A percentile compares a stretch with the other conserved stretches of the same genome.
These are phyloP conservation scores for Paramecium sonneborni DNA, from an alignment of 73 alveolate genomes.

Conservation along the genomic window DNA sequence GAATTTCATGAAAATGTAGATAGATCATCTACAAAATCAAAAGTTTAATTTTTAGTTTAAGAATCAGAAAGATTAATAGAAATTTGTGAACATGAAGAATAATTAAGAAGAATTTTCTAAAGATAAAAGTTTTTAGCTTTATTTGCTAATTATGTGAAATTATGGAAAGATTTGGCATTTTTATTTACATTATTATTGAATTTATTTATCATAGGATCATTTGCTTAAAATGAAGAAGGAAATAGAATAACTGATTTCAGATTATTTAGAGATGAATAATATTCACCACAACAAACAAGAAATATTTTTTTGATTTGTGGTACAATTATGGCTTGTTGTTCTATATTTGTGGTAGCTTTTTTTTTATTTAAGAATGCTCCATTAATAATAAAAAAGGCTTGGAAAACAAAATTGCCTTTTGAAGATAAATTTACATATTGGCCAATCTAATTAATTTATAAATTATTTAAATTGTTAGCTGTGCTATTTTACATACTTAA, in stretches of 20 bases:
- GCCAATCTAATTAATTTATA: not conserved
- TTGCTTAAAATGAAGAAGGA: not conserved
- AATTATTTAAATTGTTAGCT: slow-evolving; percentile 2
- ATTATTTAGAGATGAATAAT: slow-evolving; percentile 21
- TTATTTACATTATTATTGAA: slow-evolving; percentile 55
- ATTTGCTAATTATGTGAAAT: slow-evolving; percentile 69
- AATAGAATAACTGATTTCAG: slow-evolving; percentile 52
- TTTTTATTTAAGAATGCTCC: slow-evolving; percentile 71
- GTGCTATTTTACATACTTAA: slow-evolving; percentile 58
- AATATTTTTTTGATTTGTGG: slow-evolving; percentile 59
- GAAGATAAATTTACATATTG: slow-evolving; percentile 48
- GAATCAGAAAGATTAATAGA: slow-evolving; percentile 70
- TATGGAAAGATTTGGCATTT: slow-evolving; percentile 72
- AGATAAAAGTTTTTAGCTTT: slow-evolving; percentile 60
- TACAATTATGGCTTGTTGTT: slow-evolving; percentile 66
- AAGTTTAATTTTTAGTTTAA: slow-evolving; percentile 63
- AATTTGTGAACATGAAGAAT: slow-evolving; percentile 65
- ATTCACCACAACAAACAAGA: slow-evolving; percentile 46
- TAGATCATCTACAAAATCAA: slow-evolving; percentile 68
- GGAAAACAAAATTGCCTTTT: slow-evolving; percentile 51
- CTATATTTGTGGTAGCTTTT: slow-evolving; percentile 66
- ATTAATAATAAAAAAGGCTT: slow-evolving; percentile 57
- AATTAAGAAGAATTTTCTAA: slow-evolving; percentile 54
- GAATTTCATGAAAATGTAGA: slow-evolving; percentile 71
- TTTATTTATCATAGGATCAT: slow-evolving; percentile 61